Evolutionary conservation across 805 yeast species (phyloP).

Genomic region (Ogataea chonburiensis): DNA sequence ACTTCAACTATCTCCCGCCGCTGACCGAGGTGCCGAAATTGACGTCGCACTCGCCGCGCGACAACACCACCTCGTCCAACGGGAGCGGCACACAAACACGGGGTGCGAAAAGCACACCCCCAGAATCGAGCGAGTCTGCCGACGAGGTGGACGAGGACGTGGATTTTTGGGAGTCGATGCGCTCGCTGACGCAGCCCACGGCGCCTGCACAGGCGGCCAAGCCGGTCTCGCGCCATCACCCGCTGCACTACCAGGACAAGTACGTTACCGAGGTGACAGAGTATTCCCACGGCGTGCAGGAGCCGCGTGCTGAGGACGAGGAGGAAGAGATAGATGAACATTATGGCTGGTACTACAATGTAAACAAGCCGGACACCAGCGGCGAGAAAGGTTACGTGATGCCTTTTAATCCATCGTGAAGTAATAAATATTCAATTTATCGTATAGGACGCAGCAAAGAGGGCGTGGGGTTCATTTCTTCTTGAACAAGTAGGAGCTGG

Average conservation of each 20-base stretch:
- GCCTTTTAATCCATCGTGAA: conserved; percentile 35
- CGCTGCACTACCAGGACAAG: conserved; percentile 40
- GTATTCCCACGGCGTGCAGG: conserved; percentile 10
- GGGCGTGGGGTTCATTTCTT: no score
- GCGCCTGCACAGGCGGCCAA: conserved; percentile 23
- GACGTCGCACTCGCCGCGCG: conserved; percentile 54
- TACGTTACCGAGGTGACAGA: conserved; percentile 10
- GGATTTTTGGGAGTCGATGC: conserved; percentile 72
- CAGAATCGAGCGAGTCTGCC: conserved; percentile 29
- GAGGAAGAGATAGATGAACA: conserved; percentile 36
- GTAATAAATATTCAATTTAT: neutral
- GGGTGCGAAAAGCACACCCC: conserved; percentile 16
- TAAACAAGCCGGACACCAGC: conserved; percentile 17
- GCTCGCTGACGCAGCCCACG: conserved; percentile 49
- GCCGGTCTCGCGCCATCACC: conserved; percentile 58
- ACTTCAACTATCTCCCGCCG: conserved; percentile 74
- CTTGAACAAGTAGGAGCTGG: conserved; percentile 70
- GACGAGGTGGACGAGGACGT: conserved; percentile 60
- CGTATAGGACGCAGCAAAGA: neutral
- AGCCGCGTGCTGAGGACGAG: conserved; percentile 22
- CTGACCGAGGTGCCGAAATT: conserved; percentile 68
- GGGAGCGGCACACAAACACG: conserved; percentile 20
- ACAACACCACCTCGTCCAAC: conserved; percentile 27
- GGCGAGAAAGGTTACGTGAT: conserved; percentile 23
- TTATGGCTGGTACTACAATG: conserved; percentile 36